Evolutionary conservation across 257 asterid genomes (phyloP), one percentile per base, ranked within the genome.

Genomic region (Handroanthus guayacan): DNA sequence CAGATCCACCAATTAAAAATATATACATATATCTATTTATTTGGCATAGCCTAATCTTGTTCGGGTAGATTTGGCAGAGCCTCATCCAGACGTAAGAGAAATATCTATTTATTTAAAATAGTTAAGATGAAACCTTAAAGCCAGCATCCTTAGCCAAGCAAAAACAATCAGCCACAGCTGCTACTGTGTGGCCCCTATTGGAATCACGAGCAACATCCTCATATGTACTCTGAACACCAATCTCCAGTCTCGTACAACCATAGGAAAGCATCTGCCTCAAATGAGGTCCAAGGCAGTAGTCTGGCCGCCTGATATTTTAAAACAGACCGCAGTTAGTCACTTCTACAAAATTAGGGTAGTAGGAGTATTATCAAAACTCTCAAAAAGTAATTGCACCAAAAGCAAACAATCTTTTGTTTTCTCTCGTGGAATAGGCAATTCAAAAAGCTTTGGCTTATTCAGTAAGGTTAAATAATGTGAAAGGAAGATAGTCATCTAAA

Each of bases 201-300:
- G 98, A 91, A 84, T 95, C 99, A 78, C 98, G 95, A 56, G 99
- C 99, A 66, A 95, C 99, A 87, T 95, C 98, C 86, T 95, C 99
- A 73, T 95, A 95, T 64, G 97, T 95, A 86, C 99, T 95, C 81
- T 91, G 99, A 14, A 95, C 99, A 77, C 99, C 99, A 78, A 95
- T 95, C 87, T 95, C 99, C 69, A 95, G 88, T 64, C 98, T 86
- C 9, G 99, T 95, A 83, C 98, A 95, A 69, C 99, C 98, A 83
- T 95, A 95, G 7, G 84, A 78, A 80, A 93, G 99, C 99, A 95
- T 95, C 87, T 95, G 99, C 84, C 99, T 86, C 82, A 95, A 78
- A 84, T 95, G 99, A 51, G 99, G 97, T 74, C 99, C 99, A 76
- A 95, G 95, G 88, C 99, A 95, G 81, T 95, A 95, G 75, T 93